Conservation (phyloP, 495 filamentous ascomycete species). For the Margaritispora aquatica region DNA sequence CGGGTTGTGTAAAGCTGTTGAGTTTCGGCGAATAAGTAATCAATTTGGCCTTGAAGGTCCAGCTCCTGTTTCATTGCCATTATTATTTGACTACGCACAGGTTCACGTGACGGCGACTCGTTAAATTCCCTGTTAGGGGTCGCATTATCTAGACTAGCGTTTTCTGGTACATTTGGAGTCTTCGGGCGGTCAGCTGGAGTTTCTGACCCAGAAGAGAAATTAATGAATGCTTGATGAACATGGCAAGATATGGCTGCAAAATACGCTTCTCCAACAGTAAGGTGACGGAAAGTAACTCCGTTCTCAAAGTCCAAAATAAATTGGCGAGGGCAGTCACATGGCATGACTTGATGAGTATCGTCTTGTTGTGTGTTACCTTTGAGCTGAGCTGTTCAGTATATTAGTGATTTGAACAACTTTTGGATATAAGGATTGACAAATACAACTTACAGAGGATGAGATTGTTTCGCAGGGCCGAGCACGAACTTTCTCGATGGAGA, state of each 20-base stretch:
- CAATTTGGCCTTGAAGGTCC: no score
- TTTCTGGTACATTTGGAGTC: no score
- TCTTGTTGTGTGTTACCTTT: not conserved
- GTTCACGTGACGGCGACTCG: no score
- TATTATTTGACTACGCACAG: no score
- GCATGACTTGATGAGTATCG: not conserved
- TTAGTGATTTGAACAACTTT: not conserved
- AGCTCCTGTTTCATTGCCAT: no score
- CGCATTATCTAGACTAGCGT: no score
- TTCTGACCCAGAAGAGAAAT: not conserved
- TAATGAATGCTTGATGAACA: not conserved
- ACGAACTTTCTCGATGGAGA: conserved; percentile 13
- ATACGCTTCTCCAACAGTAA: not conserved
- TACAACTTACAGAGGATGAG: not conserved
- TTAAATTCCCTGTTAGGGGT: no score
- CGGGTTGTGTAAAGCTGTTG: no score
- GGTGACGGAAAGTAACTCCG: not conserved
- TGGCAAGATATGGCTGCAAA: not conserved
- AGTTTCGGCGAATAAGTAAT: no score
- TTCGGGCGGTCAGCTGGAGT: not conserved
- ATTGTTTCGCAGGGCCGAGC: conserved; percentile 3
- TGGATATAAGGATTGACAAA: not conserved
- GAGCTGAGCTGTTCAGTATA: not conserved
- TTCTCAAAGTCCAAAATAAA: not conserved
- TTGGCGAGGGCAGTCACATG: not conserved